Evolutionary conservation across 2,329 filamentous ascomycete genomes (phyloP).

Genomic region (Aureobasidium vineae): DNA sequence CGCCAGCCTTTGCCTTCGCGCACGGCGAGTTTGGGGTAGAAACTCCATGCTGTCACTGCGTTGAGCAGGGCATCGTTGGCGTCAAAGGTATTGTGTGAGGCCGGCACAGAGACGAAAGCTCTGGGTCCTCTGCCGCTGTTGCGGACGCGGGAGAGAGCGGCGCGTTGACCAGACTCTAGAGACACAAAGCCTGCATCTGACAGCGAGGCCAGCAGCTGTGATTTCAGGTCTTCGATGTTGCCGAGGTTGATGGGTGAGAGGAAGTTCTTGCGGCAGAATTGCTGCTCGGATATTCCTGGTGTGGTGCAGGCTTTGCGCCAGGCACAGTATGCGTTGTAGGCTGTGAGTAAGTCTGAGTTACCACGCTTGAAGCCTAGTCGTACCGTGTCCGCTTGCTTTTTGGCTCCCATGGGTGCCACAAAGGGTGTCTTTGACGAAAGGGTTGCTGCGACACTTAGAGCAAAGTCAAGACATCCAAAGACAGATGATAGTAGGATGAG

Average conservation of each 20-base stretch:
- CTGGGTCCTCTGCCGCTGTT: slow-evolving; percentile 62
- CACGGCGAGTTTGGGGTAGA: slow-evolving; percentile 89
- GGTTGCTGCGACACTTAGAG: slow-evolving; percentile 87
- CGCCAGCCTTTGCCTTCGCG: slow-evolving; percentile 83
- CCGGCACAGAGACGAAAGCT: slow-evolving; percentile 80
- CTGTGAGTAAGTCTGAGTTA: slow-evolving; percentile 87
- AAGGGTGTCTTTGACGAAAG: slow-evolving; percentile 95
- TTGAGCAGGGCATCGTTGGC: slow-evolving; percentile 75
- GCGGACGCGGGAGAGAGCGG: slow-evolving; percentile 65
- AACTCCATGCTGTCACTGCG: slow-evolving; percentile 86
- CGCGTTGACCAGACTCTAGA: slow-evolving; percentile 70
- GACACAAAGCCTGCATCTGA: slow-evolving; percentile 81
- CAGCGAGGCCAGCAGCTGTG: slow-evolving; percentile 80
- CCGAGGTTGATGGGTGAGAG: slow-evolving; percentile 82
- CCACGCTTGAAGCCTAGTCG: slow-evolving; percentile 75
- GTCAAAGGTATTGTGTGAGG: slow-evolving; percentile 70
- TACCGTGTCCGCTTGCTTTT: slow-evolving; percentile 76
- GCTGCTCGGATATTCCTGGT: slow-evolving; percentile 69
- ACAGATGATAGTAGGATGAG: slow-evolving; percentile 81
- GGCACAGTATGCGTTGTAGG: slow-evolving; percentile 87
- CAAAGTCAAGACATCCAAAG: slow-evolving; percentile 88
- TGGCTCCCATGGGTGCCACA: slow-evolving; percentile 78
- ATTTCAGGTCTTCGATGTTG: slow-evolving; percentile 95
- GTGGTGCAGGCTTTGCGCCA: slow-evolving; percentile 83
- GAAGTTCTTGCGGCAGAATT: slow-evolving; percentile 94